Evolutionary conservation across 495 filamentous ascomycete species (phyloP).

Genomic region (Penicillium crystallinum): DNA sequence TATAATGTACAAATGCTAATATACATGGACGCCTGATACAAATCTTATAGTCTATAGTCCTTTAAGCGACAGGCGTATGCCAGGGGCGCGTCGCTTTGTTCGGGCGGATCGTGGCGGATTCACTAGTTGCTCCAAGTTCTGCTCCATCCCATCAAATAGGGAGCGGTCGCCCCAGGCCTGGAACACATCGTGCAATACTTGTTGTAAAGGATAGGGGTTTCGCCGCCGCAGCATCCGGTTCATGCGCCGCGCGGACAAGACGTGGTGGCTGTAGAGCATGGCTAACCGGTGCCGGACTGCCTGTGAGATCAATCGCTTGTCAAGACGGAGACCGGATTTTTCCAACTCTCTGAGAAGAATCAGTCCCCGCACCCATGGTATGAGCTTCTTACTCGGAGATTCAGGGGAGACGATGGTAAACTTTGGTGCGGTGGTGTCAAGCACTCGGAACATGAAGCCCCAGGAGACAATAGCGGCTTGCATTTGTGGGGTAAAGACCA

Average conservation of each 20-base stretch:
- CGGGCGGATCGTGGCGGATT: conserved; percentile 21
- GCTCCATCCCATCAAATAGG: conserved; percentile 22
- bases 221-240: conserved; percentile 34
- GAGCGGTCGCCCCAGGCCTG: conserved; percentile 31
- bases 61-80: conserved; percentile 1
- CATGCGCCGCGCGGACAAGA: conserved; percentile 23
- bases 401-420: conserved; percentile 7
- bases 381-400: conserved; percentile 11
- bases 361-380: conserved; percentile 48
- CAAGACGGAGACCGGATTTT: conserved; percentile 41
- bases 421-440: conserved; percentile 11
- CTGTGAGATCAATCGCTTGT: conserved; percentile 26
- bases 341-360: conserved; percentile 46
- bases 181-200: conserved; percentile 28
- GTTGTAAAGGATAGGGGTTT: conserved; percentile 31
- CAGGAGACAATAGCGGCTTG: conserved; percentile 53
- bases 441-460: conserved; percentile 48
- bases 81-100: conserved; percentile 8
- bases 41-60: conserved; percentile 2
- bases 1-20: conserved; percentile 8
- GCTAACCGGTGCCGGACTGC: conserved; percentile 47
- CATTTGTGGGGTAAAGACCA: conserved; percentile 42
- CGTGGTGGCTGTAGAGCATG: conserved; percentile 41
- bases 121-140: conserved; percentile 15
- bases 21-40: neutral